A percentile compares a stretch with the other conserved stretches of the same genome.
Conservation (phyloP, 164 flowering plant species). For the Stephania cephalantha region DNA sequence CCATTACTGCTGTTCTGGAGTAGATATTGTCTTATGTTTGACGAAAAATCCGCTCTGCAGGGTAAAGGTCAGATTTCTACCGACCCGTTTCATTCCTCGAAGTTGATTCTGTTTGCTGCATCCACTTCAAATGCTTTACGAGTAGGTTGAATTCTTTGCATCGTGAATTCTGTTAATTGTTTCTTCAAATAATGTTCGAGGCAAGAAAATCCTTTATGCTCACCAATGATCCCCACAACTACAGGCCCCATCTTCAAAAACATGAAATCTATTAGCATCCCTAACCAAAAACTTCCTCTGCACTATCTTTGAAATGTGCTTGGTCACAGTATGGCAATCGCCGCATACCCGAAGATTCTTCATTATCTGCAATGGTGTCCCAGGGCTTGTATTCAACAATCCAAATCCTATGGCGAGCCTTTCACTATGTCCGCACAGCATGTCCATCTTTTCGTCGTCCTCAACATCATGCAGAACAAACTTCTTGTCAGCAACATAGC, state of each 20-base stretch:
- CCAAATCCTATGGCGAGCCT: slow-evolving; percentile 48
- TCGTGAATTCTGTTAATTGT: background rate
- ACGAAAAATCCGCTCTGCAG: too few species aligned
- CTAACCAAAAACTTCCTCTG: slow-evolving; percentile 36
- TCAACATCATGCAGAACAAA: slow-evolving; percentile 39
- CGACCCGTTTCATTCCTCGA: background rate
- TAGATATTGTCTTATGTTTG: too few species aligned
- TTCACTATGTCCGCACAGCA: slow-evolving; percentile 46
- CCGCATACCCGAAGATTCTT: slow-evolving; percentile 46
- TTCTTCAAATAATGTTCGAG: background rate
- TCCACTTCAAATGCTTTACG: background rate
- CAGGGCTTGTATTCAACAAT: slow-evolving; percentile 34
- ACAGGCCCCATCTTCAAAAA: slow-evolving; percentile 37
- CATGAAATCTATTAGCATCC: slow-evolving; percentile 46
- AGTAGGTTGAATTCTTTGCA: background rate
- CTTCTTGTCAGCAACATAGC: slow-evolving; percentile 36
- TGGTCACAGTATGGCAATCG: slow-evolving; percentile 41
- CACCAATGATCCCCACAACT: slow-evolving; percentile 49
- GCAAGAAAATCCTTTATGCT: slow-evolving; percentile 2
- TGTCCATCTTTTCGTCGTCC: slow-evolving; percentile 36
- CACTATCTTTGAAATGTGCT: slow-evolving; percentile 35
- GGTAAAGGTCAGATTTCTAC: too few species aligned
- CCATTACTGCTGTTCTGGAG: background rate
- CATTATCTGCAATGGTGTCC: slow-evolving; percentile 36
- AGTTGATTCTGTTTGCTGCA: background rate